These are phyloP conservation scores for Trichoderma endophyticum DNA, from an alignment of 2,329 filamentous ascomycete genomes.

Conservation along the genomic window DNA sequence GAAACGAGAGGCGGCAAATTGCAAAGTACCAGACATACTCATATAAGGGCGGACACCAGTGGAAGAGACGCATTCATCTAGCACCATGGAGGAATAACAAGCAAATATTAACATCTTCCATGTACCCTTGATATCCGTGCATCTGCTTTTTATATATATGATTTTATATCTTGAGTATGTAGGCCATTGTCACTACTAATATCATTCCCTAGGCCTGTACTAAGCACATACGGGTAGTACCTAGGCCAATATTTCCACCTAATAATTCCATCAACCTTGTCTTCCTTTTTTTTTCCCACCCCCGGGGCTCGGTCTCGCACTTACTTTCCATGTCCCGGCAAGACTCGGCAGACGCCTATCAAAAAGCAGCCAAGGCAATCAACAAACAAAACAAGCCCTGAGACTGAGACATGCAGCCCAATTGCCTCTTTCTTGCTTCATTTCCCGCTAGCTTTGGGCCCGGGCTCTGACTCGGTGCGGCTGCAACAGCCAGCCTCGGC, in stretches of 20 bases:
- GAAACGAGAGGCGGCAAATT: not conserved
- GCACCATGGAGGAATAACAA: not conserved
- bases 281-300: too few species aligned
- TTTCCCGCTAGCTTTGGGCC: not conserved
- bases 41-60: not conserved
- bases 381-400: not conserved
- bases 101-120: not conserved
- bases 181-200: not conserved
- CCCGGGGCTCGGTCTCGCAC: not conserved
- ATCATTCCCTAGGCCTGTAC: not conserved
- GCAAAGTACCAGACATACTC: not conserved
- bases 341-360: not conserved
- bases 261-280: not conserved
- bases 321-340: not conserved
- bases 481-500: not conserved
- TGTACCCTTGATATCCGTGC: not conserved
- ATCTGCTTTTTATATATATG: not conserved
- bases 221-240: not conserved
- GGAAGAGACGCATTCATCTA: not conserved
- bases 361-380: not conserved
- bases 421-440: not conserved
- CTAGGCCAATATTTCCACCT: not conserved
- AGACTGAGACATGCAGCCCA: not conserved
- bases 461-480: constrained; percentile 1
- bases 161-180: not conserved